Base-by-base conservation (phyloP, 345 rosid genomes). In the Leavenworthia alabamica region DNA sequence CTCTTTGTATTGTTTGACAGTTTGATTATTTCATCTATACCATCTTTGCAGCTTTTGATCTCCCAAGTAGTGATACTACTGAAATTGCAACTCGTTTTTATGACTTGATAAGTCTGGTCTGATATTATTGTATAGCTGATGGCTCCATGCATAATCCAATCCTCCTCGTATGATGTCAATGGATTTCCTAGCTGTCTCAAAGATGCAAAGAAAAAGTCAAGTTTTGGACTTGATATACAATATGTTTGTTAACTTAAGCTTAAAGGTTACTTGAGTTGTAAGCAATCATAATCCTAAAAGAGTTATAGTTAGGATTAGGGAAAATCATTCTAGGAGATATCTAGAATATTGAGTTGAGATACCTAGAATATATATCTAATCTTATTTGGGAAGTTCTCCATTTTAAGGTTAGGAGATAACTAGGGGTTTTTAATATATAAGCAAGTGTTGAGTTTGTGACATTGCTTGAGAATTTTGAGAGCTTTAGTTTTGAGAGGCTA, bases 111-210 rank as follows among this genome's bases (percentile, higher is more conserved):
- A 10, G 93, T 86, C 77, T 87, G 93, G 72, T 90, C 92, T 4
- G 97, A 90, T 58, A 87, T 74, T 15, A 90, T 74, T 1, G 95
- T 90, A 53, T 90, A 96, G 71, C 96, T 87, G 90, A 53, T 90
- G 97, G 71, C 96, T 87, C 97, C 97, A 90, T 7, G 97, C 93
- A 53, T 85, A 87, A 71, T 90, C 97, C 93, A 87, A 67, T 90
- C 97, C 40, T 90, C 93, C 5, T 74, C 77, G 10, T 68, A 66
- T 39, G 75, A 57, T 29, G 96, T 85, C 70, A 83, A 88, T 1
- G 97, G 97, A 72, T 90, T 90, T 11, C 97, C 97, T 68, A 90
- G 40, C 97, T 90, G 33, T 22, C 4, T 55, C 27, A 28, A 56
- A 24, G 24, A 14, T 9, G 8, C 9, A 17, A 19, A n/a, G 15